Percentiles rank a stretch among this genome's conserved stretches.
phyloP scores from a whole-genome alignment of 495 filamentous ascomycete species.

The Platismatia glauca region DNA sequence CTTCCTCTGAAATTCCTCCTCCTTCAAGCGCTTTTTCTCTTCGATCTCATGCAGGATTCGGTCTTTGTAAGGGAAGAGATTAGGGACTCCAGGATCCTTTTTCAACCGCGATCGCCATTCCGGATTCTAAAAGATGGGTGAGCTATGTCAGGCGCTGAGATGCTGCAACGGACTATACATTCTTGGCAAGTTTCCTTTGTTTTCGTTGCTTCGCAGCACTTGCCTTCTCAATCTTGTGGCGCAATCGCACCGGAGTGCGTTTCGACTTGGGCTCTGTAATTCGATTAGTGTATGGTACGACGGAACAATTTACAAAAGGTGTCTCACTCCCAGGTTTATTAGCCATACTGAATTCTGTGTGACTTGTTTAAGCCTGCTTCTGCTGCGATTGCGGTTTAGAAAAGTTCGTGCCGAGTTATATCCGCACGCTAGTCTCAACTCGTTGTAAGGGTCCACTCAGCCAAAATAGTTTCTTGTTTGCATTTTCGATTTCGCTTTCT shows the following conservation, averaged over 20 bases:
- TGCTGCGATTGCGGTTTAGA: not conserved
- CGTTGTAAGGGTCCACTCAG: not conserved
- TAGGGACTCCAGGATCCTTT: constrained; percentile 96
- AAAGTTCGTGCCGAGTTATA: not conserved
- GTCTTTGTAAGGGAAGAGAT: constrained; percentile 96
- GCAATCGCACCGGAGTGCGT: constrained; percentile 74
- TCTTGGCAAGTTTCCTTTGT: constrained; percentile 75
- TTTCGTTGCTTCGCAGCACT: constrained; percentile 86
- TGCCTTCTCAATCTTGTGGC: constrained; percentile 94
- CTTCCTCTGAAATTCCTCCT: constrained; percentile 62
- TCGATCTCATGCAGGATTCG: constrained; percentile 90
- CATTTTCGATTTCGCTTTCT: too few species aligned
- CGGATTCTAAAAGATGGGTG: constrained; percentile 53
- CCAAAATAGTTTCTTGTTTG: too few species aligned
- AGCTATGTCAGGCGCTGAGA: not conserved
- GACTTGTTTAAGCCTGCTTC: not conserved
- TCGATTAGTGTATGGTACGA: not conserved
- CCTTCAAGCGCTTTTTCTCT: constrained; percentile 68
- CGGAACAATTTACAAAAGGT: not conserved
- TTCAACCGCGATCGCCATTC: constrained; percentile 88
- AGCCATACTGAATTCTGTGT: constrained; percentile 25
- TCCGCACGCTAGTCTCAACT: not conserved
- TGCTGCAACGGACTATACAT: constrained; percentile 34
- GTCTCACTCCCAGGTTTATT: constrained; percentile 45
- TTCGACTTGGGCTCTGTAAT: constrained; percentile 82